Conservation (phyloP, 768 basidiomycete species). For the Boletus subparvulus region DNA sequence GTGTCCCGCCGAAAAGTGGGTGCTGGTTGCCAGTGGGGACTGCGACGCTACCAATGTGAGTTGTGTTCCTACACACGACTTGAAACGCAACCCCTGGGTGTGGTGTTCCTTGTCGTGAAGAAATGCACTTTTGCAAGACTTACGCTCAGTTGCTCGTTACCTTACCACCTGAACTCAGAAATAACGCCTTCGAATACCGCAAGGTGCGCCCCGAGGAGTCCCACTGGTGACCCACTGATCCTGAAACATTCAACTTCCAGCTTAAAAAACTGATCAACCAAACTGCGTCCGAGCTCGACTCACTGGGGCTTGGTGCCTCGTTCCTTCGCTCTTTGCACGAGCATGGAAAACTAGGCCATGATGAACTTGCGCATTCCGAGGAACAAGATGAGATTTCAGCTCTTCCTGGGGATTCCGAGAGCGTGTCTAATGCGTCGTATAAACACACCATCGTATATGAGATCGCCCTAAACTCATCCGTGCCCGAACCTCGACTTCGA, state of each 20-base stretch:
- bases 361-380: neutral
- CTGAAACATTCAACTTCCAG: conserved; percentile 36
- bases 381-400: neutral
- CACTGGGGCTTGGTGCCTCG: conserved; percentile 58
- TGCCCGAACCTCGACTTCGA: conserved; percentile 57
- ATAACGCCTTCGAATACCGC: conserved; percentile 84
- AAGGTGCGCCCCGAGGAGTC: conserved; percentile 43
- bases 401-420: neutral
- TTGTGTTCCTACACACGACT: neutral
- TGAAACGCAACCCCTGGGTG: neutral
- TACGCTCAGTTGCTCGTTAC: conserved; percentile 60
- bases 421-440: neutral
- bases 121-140: conserved; percentile 75
- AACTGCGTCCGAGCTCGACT: conserved; percentile 73
- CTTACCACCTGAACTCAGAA: conserved; percentile 74
- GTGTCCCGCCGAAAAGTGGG: too few species aligned
- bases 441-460: conserved; percentile 52
- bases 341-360: conserved; percentile 6
- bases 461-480: conserved; percentile 45
- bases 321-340: conserved; percentile 40
- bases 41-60: neutral
- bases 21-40: too few species aligned
- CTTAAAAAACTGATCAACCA: conserved; percentile 90
- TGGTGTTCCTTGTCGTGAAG: neutral
- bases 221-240: neutral